Base-by-base conservation (phyloP, 192 early-diverging fungal species). In the Gigaspora rosea region DNA sequence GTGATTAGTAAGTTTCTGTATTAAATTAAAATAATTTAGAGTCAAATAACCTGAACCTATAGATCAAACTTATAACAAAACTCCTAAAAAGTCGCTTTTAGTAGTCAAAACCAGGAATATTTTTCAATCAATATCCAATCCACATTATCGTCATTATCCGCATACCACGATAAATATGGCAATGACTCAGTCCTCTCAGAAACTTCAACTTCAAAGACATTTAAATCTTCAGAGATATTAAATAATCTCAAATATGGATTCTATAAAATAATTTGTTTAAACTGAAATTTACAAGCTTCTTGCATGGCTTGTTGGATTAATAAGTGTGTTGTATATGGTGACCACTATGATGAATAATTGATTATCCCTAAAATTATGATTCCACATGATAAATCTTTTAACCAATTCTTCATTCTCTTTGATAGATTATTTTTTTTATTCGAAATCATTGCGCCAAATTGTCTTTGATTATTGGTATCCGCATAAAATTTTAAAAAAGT, bases 121-220 rank as follows among this genome's bases (percentile, higher is more conserved):
- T 61, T 59, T 15, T 73, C 72, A 59, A 51, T 59, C 32, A 59
- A 50, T n/a, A 73, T 20, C 72, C 72, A 73, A 41, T 73, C 35
- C 18, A 73, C 15, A 27, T 73, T 8, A 50, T 36, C 52, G 12
- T 15, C 9, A 56, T 59, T 15, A 13, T 52, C 15, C 9, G 9
- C 7, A 73, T 73, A 58, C 52, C 71, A 73, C 8, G 71, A 52
- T 35, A 73, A 48, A 10, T 27, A 59, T 4, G 71, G 71, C 2
- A 73, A 57, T 46, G 72, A 73, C 22, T 36, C 22, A 46, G 18
- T 48, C 12, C 51, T 73, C 20, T 57, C 72, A 33, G 46, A 32
- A 13, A 73, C 20, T 59, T 59, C 57, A 22, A 27, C 27, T 41
- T 41, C 56, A 1, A 51, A 47, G 22, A 16, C 41, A 54, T 50